Evolutionary conservation across 2,329 filamentous ascomycete genomes (phyloP), one percentile per base, ranked within the genome.

Genomic region (Clarireedia hainanense): DNA sequence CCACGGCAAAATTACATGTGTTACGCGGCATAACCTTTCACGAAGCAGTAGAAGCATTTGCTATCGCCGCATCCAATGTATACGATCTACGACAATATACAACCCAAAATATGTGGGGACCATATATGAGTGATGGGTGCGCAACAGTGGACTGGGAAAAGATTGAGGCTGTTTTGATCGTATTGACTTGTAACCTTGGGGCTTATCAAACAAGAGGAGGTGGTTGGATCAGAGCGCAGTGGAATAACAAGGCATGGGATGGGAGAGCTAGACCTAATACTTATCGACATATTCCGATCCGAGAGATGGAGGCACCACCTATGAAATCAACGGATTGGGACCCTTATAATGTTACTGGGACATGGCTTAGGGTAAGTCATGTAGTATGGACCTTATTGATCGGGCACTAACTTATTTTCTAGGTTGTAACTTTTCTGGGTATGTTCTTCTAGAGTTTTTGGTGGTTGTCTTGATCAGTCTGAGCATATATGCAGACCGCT

Each of bases 101-200:
- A 0, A 67, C 72, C 2, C 68, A 70, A 26, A 85, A 79, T 1
- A 68, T 75, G 37, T 91, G 88, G 87, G 88, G 88, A 0, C 88
- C 88, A 0, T 91, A 89, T 64, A 72, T 78, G 64, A 73, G 80
- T 50, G 86, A 91, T 64, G 80, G 78, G 1, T 77, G 74, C 2
- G 76, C 76, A 52, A 69, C 71, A 5, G 84, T 89, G 0, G 87
- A 92, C 69, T 92, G 88, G 88, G 86, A 91, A 69, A 89, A 88
- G 72, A 72, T 91, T 10, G 88, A 91, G 69, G 83, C 85, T 7
- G 80, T 90, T 53, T 80, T 90, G 75, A 74, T 91, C 4, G 17
- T 46, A n/a, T 43, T 52, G 15, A 45, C 42, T 6, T 36, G 17
- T 24, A 58, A 50, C 53, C 12, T 50, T 24, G 46, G 9, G 9